These are phyloP conservation scores for Discostella stelligeroides DNA, from an alignment of 108 stramenopile species.

Conservation along the genomic window DNA sequence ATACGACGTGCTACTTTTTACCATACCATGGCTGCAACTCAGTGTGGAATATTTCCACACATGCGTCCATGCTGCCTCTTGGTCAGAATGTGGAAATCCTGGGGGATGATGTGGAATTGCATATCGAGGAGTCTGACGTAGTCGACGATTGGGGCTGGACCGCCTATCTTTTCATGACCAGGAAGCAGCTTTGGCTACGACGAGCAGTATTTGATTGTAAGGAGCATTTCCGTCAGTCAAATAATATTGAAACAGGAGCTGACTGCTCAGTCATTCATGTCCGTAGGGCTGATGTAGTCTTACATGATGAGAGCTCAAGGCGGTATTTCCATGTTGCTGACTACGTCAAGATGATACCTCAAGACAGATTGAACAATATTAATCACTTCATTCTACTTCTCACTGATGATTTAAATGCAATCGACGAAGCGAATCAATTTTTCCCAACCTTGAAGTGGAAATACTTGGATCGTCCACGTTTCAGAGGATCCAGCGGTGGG, in stretches of 20 bases:
- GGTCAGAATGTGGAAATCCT: not conserved
- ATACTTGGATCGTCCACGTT: conserved; percentile 28
- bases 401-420: conserved; percentile 36
- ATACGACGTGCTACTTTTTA: conserved; percentile 42
- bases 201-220: conserved; percentile 40
- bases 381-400: conserved; percentile 40
- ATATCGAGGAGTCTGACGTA: not conserved
- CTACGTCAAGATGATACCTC: conserved; percentile 36
- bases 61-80: not conserved
- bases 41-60: conserved; percentile 1
- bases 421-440: conserved; percentile 42
- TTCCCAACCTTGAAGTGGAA: conserved; percentile 25
- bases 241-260: conserved; percentile 8
- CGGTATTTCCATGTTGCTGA: conserved; percentile 24
- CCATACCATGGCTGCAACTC: conserved; percentile 35
- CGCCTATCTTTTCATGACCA: conserved; percentile 33
- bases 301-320: no score
- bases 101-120: not conserved
- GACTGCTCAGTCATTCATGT: conserved; percentile 47
- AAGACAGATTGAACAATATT: conserved; percentile 9
- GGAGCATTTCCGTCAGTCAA: conserved; percentile 6
- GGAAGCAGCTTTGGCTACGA: conserved; percentile 23
- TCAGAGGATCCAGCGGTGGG: conserved; percentile 18
- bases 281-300: conserved; percentile 31
- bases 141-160: not conserved